Evolutionary conservation across 163 green algal genomes (phyloP).

Genomic region (Chlorella variabilis): DNA sequence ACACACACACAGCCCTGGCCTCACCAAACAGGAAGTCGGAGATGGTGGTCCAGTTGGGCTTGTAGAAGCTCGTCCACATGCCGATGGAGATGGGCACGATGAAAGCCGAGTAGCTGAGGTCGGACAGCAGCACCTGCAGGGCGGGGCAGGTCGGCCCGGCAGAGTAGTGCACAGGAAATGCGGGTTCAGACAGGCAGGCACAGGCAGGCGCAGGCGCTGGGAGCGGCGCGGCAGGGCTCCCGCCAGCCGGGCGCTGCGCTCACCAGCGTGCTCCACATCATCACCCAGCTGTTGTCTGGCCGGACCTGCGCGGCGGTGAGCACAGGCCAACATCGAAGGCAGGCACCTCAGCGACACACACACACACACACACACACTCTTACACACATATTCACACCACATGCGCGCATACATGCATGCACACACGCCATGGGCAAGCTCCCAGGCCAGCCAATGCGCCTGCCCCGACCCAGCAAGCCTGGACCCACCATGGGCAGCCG

Average conservation of each 20-base stretch:
- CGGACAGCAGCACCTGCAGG: slow-evolving; percentile 56
- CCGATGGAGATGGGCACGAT: slow-evolving; percentile 51
- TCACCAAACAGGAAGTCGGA: slow-evolving; percentile 16
- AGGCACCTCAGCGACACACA: neutral
- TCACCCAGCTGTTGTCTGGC: neutral
- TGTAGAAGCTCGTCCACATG: slow-evolving; percentile 41
- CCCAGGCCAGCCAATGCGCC: too few relatives aligned
- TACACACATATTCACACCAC: too few relatives aligned
- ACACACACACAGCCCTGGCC: too few relatives aligned
- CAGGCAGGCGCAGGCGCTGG: slow-evolving; percentile 41
- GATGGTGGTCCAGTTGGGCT: slow-evolving; percentile 33
- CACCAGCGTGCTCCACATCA: neutral
- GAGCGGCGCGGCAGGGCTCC: too few relatives aligned
- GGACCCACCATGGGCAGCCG: slow-evolving; percentile 23
- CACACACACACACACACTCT: too few relatives aligned
- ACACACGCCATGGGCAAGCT: too few relatives aligned
- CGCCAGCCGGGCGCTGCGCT: neutral
- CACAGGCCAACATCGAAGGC: too few relatives aligned
- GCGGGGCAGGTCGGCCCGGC: neutral
- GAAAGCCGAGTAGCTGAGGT: slow-evolving; percentile 68
- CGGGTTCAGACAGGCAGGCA: slow-evolving; percentile 13
- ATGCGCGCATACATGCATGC: too few relatives aligned
- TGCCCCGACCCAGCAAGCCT: too few relatives aligned
- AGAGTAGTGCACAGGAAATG: too few relatives aligned
- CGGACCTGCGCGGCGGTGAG: neutral